Conservation (phyloP, 2,329 filamentous ascomycete genomes). For the Aspergillus sp. region DNA sequence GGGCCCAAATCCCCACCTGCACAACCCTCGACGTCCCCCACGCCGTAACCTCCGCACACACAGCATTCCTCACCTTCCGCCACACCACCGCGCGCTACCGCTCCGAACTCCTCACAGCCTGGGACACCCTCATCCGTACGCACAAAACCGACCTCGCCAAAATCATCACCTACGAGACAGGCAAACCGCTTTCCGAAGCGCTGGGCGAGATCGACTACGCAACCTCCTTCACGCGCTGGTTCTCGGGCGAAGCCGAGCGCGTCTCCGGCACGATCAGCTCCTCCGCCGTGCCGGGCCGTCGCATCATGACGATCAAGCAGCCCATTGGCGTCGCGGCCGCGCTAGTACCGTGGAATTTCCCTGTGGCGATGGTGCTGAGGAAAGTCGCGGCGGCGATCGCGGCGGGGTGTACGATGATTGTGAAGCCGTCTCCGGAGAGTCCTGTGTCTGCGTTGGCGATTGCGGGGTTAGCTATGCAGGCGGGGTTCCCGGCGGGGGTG, state of each 20-base stretch:
- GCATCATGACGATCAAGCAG: constrained; percentile 73
- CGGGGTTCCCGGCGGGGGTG: constrained; percentile 61
- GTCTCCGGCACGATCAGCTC: constrained; percentile 64
- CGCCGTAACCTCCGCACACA: constrained; percentile 61
- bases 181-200: constrained; percentile 59
- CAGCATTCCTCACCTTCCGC: constrained; percentile 62
- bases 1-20: constrained; percentile 55
- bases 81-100: constrained; percentile 62
- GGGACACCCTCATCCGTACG: constrained; percentile 65
- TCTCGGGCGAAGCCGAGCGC: constrained; percentile 62
- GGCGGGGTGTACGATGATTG: constrained; percentile 73
- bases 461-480: constrained; percentile 54
- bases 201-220: constrained; percentile 60
- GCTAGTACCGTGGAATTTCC: constrained; percentile 74
- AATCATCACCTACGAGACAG: constrained; percentile 64
- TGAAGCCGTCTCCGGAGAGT: constrained; percentile 71
- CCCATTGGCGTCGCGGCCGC: constrained; percentile 69
- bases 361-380: constrained; percentile 66
- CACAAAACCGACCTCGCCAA: constrained; percentile 64
- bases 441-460: constrained; percentile 59
- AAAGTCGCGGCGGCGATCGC: constrained; percentile 70
- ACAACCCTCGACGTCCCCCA: constrained; percentile 59
- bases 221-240: constrained; percentile 59
- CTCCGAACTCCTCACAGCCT: constrained; percentile 65
- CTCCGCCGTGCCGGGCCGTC: constrained; percentile 62